Evolutionary conservation across 148 eudicot species (phyloP), one percentile per base, ranked within the genome.

Genomic region (Fagopyrum esculentum): DNA sequence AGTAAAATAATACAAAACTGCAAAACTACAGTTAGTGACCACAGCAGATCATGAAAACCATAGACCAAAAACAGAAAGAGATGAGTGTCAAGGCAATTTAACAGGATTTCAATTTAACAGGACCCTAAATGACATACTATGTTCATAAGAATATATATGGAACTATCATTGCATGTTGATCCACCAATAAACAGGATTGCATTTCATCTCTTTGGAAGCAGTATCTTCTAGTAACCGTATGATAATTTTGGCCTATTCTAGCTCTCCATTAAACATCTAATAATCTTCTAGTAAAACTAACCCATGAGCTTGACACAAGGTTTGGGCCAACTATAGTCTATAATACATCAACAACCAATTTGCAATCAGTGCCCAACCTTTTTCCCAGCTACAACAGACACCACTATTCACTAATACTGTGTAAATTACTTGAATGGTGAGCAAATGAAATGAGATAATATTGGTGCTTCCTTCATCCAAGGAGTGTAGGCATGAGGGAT

Each of bases 121-220:
- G 99, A 72, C 99, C 99, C 99, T 96, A 84, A 51, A 49, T 64
- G 70, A 64, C 9, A 64, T 35, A 30, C 45, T 64, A 64, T 30
- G 40, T 30, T 64, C 70, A 64, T 35, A 35, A 61, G 43, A 9
- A 35, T 13, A 10, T 64, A 22, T 22, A 22, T 35, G 40, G n/a
- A 7, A 51, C 13, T 15, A 51, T 10, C 6, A 4, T 9, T 9
- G 10, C 16, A 51, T 51, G 55, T 3, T 9, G 7, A 51, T 51
- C 15, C 11, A 51, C 55, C 55, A 51, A 5, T 51, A 12, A 5
- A 7, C 55, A 51, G 0, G 55, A 51, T 51, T 9, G 55, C 8
- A 51, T 12, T 15, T 51, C 55, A 51, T 51, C 13, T 51, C 13
- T 4, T 7, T 51, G 55, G 11, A 51, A 51, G 55, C 13, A 51